phyloP scores from a whole-genome alignment of 345 rosid genomes.

The Eucalyptus globulus region DNA sequence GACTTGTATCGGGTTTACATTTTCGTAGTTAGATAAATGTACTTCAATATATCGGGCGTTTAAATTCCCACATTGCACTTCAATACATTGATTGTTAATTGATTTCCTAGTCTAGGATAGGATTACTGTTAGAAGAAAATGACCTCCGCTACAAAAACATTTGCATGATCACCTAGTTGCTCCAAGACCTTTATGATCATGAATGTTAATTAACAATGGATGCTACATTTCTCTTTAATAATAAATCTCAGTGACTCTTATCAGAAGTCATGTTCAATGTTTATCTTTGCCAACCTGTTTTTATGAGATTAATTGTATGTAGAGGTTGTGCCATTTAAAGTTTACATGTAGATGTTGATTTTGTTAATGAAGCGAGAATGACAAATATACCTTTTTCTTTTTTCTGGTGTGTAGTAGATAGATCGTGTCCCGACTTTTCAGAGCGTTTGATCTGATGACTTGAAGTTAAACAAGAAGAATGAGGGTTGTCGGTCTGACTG shows the following conservation, averaged over 20 bases:
- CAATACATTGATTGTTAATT: no score
- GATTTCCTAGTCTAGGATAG: no score
- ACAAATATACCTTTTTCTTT: neutral
- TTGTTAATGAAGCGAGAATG: neutral
- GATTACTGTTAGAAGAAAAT: no score
- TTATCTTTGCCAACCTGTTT: neutral
- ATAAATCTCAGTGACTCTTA: neutral
- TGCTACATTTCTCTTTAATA: fast-evolving
- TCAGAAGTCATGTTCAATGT: neutral
- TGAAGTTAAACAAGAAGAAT: neutral
- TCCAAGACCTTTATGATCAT: no score
- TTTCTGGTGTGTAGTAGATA: neutral
- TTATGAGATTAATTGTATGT: neutral
- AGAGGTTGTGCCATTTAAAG: neutral
- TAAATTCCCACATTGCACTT: no score
- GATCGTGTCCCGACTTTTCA: neutral
- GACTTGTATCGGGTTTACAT: no score
- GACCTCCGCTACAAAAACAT: no score
- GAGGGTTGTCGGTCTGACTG: conserved; percentile 76
- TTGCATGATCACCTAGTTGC: no score
- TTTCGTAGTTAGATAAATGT: fast-evolving
- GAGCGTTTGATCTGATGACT: neutral
- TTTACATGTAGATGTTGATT: neutral
- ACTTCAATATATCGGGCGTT: no score
- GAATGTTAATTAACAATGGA: no score